A percentile compares a stretch with the other conserved stretches of the same genome.
phyloP scores from a whole-genome alignment of 75 land plant genomes.

The Cupressus sempervirens region DNA sequence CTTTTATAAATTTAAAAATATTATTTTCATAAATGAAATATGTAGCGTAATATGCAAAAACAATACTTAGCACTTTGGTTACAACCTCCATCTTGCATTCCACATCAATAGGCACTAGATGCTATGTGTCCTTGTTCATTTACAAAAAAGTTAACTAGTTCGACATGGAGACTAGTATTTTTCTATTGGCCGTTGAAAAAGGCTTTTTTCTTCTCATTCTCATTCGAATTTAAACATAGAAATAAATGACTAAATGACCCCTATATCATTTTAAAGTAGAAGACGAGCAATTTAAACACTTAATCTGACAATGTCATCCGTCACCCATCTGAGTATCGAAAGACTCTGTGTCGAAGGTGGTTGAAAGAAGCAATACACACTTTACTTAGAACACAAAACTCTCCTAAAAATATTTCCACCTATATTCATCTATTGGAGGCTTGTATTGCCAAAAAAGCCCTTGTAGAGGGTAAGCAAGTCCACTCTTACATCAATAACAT shows the following conservation, averaged over 20 bases:
- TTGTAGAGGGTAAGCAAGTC: constrained; percentile 1
- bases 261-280: neutral
- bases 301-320: neutral
- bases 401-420: neutral
- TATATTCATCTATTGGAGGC: constrained; percentile 2
- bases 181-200: neutral
- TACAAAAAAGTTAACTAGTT: too few species aligned
- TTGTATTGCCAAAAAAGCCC: neutral
- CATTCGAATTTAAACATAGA: neutral
- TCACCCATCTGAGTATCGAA: neutral
- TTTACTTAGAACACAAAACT: neutral
- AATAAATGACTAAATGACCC: too few species aligned
- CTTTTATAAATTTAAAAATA: too few species aligned
- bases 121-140: too few species aligned
- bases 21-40: too few species aligned
- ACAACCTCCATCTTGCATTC: too few species aligned
- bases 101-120: too few species aligned
- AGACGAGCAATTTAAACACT: neutral
- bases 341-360: neutral
- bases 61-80: too few species aligned
- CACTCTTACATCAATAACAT: neutral
- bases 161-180: too few species aligned
- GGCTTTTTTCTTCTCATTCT: neutral
- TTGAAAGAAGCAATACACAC: neutral
- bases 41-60: too few species aligned